Evolutionary conservation across 345 rosid genomes (phyloP).

Genomic region (Lepidium aucheri): DNA sequence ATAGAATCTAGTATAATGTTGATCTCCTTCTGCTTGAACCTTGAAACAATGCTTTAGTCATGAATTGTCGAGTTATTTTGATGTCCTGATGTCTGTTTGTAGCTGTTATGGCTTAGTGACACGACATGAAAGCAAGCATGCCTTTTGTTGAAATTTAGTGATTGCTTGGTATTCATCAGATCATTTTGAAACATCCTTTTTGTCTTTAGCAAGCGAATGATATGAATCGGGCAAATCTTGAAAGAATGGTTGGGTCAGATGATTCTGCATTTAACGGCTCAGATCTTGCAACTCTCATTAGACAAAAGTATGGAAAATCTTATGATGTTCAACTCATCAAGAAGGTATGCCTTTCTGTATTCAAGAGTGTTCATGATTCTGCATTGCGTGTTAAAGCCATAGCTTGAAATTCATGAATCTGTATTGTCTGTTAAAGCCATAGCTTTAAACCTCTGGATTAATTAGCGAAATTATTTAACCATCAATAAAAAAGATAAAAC

Average conservation of each 20-base stretch:
- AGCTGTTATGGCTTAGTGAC: neutral
- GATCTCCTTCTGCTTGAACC: neutral
- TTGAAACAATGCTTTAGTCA: neutral
- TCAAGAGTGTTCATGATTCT: neutral
- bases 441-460: neutral
- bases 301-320: constrained; percentile 90
- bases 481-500: neutral
- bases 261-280: constrained; percentile 84
- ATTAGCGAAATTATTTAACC: neutral
- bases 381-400: constrained; percentile 1
- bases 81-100: neutral
- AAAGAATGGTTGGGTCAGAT: constrained; percentile 79
- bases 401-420: neutral
- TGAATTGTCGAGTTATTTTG: neutral
- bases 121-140: neutral
- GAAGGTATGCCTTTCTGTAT: constrained; percentile 47
- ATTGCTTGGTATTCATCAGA: neutral
- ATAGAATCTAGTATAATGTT: neutral
- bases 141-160: neutral
- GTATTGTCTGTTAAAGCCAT: constrained; percentile 1
- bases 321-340: constrained; percentile 91
- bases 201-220: constrained; percentile 48
- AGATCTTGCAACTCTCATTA: constrained; percentile 91
- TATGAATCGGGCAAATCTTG: constrained; percentile 64
- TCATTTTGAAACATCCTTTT: neutral